These are phyloP conservation scores for Microdochium nivale DNA, from an alignment of 2,329 filamentous ascomycete species.

Conservation along the genomic window DNA sequence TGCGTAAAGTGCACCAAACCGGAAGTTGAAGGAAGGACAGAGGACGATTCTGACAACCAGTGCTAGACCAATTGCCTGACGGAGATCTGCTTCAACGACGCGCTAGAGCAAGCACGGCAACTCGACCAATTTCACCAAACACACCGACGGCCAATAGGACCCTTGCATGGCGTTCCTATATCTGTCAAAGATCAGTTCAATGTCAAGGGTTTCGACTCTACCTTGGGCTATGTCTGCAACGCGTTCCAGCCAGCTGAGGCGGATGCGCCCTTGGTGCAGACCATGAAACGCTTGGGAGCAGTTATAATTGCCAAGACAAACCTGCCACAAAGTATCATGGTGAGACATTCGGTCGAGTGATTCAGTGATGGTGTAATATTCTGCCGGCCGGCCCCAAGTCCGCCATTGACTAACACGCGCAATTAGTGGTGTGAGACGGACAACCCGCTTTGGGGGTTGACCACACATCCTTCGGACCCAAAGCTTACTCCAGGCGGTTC, in stretches of 20 bases:
- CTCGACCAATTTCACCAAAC: background rate
- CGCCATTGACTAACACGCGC: background rate
- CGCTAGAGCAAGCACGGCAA: background rate
- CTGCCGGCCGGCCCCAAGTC: too few species aligned
- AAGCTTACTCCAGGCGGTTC: constrained; percentile 27
- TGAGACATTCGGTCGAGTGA: constrained; percentile 12
- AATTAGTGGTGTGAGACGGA: constrained; percentile 43
- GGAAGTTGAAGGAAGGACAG: too few species aligned
- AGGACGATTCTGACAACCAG: too few species aligned
- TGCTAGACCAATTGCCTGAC: background rate
- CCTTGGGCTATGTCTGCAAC: constrained; percentile 46
- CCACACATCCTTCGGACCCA: constrained; percentile 32
- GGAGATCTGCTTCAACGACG: background rate
- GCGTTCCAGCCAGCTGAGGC: constrained; percentile 37
- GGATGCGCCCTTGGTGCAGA: constrained; percentile 39
- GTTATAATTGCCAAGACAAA: constrained; percentile 45
- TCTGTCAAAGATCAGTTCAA: constrained; percentile 54
- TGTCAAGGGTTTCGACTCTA: constrained; percentile 46
- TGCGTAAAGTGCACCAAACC: too few species aligned
- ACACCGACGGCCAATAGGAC: background rate
- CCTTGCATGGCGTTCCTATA: constrained; percentile 9
- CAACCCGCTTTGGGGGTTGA: constrained; percentile 41
- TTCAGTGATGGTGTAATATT: constrained; percentile 39
- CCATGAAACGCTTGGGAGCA: constrained; percentile 40
- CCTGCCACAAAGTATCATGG: constrained; percentile 20